Evolutionary conservation across 2,329 filamentous ascomycete species (phyloP), one percentile per base, ranked within the genome.

Genomic region (Aspergillus luchuensis): DNA sequence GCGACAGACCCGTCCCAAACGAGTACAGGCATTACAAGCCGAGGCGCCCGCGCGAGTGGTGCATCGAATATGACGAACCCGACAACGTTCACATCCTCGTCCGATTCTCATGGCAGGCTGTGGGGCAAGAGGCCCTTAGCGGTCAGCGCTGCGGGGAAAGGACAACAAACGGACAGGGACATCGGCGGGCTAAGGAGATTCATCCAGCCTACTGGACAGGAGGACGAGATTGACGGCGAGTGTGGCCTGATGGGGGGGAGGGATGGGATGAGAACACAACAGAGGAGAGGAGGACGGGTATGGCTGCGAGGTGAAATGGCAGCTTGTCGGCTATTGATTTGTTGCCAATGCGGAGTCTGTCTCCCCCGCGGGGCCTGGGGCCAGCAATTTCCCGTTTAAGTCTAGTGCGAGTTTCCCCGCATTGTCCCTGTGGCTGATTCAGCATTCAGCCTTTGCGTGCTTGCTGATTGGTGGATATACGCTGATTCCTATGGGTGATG

Each of bases 51-150:
- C 38, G 6, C 64, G 63, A 48, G 74, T 68, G 6, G 69, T 71
- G 49, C 73, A 74, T 54, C 71, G 71, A 36, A 74, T 73, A 68
- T 75, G 73, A 62, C 73, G 73, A 72, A 72, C 59, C 33, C 73
- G 73, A 69, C 73, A 75, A 62, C 69, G 65, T 63, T 63, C 69
- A 69, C 73, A 75, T 59, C 73, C 73, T 62, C 68, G 71, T 55
- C 69, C 68, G 60, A 73, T 71, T 66, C 72, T 70, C 72, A 73
- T 74, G 59, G 62, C 65, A 66, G 49, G 58, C 43, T 57, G 53
- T 52, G 57, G 47, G 57, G 62, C 48, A 50, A 25, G 38, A 25
- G 53, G 38, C 54, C 52, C 53, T 59, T 55, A 57, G 63, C 51
- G 52, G 52, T 60, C 43, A 57, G 62, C 59, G 48, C 57, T 53